A percentile compares a stretch with the other conserved stretches of the same genome.
phyloP scores from a whole-genome alignment of 495 filamentous ascomycete genomes.

The Aspergillus sclerotiicarbonarius region DNA sequence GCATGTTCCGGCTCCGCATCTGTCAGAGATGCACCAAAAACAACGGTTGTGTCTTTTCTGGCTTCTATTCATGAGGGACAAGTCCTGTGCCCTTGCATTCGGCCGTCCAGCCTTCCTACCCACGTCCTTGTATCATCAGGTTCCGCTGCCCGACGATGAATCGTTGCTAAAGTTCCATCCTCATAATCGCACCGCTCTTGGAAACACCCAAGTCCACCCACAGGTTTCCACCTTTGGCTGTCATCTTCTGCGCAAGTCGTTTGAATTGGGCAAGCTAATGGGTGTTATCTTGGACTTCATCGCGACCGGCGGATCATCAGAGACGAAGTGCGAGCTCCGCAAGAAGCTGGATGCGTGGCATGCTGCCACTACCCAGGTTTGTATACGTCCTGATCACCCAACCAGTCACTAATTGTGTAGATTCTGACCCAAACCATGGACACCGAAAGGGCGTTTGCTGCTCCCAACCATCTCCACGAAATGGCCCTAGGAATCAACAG shows the following conservation, averaged over 20 bases:
- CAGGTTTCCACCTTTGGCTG: not conserved
- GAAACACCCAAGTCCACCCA: too few relatives aligned
- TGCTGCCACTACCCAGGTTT: not conserved
- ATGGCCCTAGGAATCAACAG: not conserved
- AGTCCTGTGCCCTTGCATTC: slow-evolving; percentile 1
- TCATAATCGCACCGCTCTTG: not conserved
- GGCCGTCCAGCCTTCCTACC: not conserved
- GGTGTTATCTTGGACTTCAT: not conserved
- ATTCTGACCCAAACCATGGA: not conserved
- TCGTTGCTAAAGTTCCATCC: not conserved
- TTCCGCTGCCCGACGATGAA: not conserved
- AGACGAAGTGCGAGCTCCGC: not conserved
- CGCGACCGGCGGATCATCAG: not conserved
- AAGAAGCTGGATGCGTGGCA: not conserved
- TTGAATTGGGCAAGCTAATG: not conserved
- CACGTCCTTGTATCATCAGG: not conserved
- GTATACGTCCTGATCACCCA: not conserved
- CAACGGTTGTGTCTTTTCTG: not conserved
- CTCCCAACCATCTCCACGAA: not conserved
- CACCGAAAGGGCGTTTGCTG: not conserved
- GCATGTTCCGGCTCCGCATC: not conserved
- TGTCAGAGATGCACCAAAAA: not conserved
- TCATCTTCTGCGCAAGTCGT: not conserved
- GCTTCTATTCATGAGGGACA: slow-evolving; percentile 2
- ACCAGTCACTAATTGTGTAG: not conserved